Evolutionary conservation across 768 basidiomycete genomes (phyloP).

Genomic region (Mycena epipterygia): DNA sequence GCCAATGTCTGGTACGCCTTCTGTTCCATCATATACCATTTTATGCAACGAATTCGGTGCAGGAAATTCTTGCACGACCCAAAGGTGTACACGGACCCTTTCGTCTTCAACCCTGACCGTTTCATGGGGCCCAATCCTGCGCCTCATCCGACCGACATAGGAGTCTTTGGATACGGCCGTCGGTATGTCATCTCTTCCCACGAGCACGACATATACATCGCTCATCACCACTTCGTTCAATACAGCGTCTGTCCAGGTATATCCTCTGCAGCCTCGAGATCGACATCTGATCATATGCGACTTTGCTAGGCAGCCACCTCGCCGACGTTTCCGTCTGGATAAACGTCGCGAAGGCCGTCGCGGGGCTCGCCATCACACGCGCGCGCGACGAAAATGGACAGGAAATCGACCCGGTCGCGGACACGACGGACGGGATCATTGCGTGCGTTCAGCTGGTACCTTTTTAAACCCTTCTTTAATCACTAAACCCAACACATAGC

Average conservation of each 20-base stretch:
- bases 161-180: slow-evolving; percentile 48
- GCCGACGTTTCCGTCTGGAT: slow-evolving; percentile 40
- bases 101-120: slow-evolving; percentile 49
- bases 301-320: slow-evolving; percentile 19
- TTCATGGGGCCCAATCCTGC: slow-evolving; percentile 41
- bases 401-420: slow-evolving; percentile 33
- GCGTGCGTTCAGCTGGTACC: slow-evolving; percentile 4
- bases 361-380: slow-evolving; percentile 38
- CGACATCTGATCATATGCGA: neutral
- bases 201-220: too few species aligned
- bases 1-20: slow-evolving; percentile 36
- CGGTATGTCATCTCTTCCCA: slow-evolving; percentile 17
- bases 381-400: slow-evolving; percentile 38
- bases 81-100: slow-evolving; percentile 45
- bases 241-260: slow-evolving; percentile 20
- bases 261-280: neutral
- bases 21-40: neutral
- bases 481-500: neutral
- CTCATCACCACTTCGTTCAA: neutral
- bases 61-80: slow-evolving; percentile 52
- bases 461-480: neutral
- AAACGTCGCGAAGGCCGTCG: slow-evolving; percentile 36
- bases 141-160: slow-evolving; percentile 36
- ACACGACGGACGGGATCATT: slow-evolving; percentile 36
- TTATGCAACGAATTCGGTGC: neutral